Base-by-base conservation (phyloP, 2,329 filamentous ascomycete genomes). In the Fusarium armeniacum region DNA sequence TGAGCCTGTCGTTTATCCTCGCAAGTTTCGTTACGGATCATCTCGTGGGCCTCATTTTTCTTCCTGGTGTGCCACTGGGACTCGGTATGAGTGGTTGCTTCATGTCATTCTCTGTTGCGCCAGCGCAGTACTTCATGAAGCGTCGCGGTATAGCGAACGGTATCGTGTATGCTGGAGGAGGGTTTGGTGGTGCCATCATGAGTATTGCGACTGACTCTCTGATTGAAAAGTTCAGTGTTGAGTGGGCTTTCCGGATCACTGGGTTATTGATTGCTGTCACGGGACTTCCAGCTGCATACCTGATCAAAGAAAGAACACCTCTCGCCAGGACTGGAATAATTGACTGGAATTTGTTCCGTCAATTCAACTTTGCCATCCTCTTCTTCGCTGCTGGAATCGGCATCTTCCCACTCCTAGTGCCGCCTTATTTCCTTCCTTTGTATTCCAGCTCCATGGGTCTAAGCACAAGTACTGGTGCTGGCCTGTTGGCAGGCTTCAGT, bases 321-420 rank as follows among this genome's bases (percentile, higher is more conserved):
- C 51, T 72, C 0, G 43, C 59, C 0, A 47, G 45, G 6, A 45
- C 54, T 2, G 62, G 61, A 3, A 81, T 86, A 43, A 73, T 88
- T 12, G 86, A 89, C 62, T 86, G 85, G 83, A 84, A 73, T 15
- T 78, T 89, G 4, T 87, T 89, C 74, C 82, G 81, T 32, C 81
- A 87, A 57, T 58, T 82, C 24, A 82, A 80, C 12, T 90, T 89
- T 74, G 68, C 80, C 8, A 75, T 84, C 4, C 75, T 90, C 28
- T 89, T 89, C 71, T 70, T 85, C 6, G 83, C 83, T 6, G 84
- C 86, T 1, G 84, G 82, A 1, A 81, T 90, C 12, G 87, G 82
- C 2, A 89, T 86, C 2, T 90, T 90, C 65, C 84, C 87, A 1
- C 81, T 90, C 18, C 84, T 89, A 59, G 87, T 90, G 0, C 86